Conservation (phyloP, 148 eudicot genomes). For the Cornus controversa region DNA sequence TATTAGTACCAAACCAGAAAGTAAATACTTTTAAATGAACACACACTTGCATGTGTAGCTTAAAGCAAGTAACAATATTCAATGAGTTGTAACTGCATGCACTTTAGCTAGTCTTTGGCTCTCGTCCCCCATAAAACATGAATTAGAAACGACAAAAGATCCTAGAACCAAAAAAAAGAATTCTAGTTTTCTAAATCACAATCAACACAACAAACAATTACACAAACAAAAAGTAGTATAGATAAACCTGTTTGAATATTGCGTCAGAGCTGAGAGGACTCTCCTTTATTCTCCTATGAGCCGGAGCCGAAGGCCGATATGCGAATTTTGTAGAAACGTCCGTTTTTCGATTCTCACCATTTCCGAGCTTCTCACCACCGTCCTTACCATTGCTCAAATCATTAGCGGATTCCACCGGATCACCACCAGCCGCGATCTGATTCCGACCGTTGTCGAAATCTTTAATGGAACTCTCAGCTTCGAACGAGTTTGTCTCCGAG, state of each 20-base stretch:
- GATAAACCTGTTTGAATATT: constrained; percentile 76
- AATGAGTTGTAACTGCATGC: background rate
- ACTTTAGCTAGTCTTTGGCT: too few species aligned
- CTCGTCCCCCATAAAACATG: background rate
- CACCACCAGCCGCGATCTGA: constrained; percentile 19
- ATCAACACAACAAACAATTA: background rate
- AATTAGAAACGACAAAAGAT: background rate
- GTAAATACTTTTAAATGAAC: background rate
- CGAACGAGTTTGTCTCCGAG: constrained; percentile 12
- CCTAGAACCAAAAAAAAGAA: background rate
- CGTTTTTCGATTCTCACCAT: constrained; percentile 26
- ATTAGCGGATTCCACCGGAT: constrained; percentile 15
- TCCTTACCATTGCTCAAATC: constrained; percentile 3
- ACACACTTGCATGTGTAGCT: background rate
- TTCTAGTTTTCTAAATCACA: background rate
- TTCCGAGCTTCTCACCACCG: constrained; percentile 24
- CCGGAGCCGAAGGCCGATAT: constrained; percentile 73
- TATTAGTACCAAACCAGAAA: background rate
- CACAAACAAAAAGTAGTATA: background rate
- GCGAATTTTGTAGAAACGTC: constrained; percentile 28
- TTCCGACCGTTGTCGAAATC: constrained; percentile 12
- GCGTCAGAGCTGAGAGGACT: constrained; percentile 95
- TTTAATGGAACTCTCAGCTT: constrained; percentile 18
- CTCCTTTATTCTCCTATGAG: constrained; percentile 77
- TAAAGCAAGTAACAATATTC: background rate